Conservation (phyloP, 2,329 filamentous ascomycete species). For the Aspergillus ochraceus region DNA sequence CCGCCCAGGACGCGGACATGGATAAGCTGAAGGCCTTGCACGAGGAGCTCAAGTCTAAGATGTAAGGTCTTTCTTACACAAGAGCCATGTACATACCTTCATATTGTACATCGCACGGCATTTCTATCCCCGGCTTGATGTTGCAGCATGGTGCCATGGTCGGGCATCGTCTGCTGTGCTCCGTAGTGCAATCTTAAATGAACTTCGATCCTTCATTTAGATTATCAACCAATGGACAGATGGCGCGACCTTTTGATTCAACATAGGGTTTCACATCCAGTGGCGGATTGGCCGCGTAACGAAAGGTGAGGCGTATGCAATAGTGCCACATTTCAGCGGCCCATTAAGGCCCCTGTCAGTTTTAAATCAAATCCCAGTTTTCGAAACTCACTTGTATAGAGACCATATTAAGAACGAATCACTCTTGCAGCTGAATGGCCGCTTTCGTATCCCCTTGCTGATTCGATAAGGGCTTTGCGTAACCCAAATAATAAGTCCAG, state of each 20-base stretch:
- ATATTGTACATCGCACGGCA: neutral
- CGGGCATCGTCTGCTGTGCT: neutral
- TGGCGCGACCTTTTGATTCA: no score
- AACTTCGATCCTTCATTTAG: neutral
- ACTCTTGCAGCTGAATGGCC: neutral
- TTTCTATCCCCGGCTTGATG: neutral
- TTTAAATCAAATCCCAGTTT: no score
- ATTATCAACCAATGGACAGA: neutral
- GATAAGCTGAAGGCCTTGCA: conserved; percentile 74
- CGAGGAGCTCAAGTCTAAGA: conserved; percentile 86
- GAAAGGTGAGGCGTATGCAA: no score
- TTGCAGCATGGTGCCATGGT: neutral
- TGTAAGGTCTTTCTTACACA: conserved; percentile 53
- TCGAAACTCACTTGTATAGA: no score
- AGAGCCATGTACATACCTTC: conserved; percentile 1
- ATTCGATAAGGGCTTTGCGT: neutral
- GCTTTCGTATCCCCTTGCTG: neutral
- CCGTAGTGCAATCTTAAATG: neutral
- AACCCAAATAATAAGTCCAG: neutral
- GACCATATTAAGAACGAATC: no score
- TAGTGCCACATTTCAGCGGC: no score
- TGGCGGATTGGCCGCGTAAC: neutral
- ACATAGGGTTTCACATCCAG: neutral
- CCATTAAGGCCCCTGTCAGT: no score
- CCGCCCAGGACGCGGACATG: conserved; percentile 73